These are phyloP conservation scores for Euphorbia peplus DNA, from an alignment of 345 rosid species.

Conservation along the genomic window DNA sequence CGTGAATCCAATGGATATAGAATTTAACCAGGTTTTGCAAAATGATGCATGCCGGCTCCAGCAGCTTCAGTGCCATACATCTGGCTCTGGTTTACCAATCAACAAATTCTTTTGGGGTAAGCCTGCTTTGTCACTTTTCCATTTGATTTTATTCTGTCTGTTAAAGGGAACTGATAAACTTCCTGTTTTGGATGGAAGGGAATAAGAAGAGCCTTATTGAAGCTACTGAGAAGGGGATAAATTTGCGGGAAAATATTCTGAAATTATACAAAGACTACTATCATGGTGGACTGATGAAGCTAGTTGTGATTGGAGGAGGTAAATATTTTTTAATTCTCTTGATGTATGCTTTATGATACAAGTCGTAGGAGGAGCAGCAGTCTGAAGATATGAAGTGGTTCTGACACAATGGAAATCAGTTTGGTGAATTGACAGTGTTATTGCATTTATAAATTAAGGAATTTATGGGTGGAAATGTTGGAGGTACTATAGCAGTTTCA, in stretches of 20 bases:
- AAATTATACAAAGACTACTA: slow-evolving; percentile 65
- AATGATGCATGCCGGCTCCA: slow-evolving; percentile 90
- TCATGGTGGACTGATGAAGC: slow-evolving; percentile 90
- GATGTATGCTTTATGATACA: slow-evolving; percentile 3
- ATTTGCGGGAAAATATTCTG: slow-evolving; percentile 69
- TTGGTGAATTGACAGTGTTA: slow-evolving; percentile 1
- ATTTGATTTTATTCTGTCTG: slow-evolving; percentile 19
- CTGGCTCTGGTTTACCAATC: slow-evolving; percentile 63
- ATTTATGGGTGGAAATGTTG: slow-evolving; percentile 3
- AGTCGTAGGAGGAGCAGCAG: slow-evolving; percentile 2
- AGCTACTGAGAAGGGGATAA: slow-evolving; percentile 81
- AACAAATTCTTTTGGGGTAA: slow-evolving; percentile 90
- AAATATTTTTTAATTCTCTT: slow-evolving; percentile 21
- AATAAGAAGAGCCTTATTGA: slow-evolving; percentile 87
- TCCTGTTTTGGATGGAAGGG: slow-evolving; percentile 48
- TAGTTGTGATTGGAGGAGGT: slow-evolving; percentile 99
- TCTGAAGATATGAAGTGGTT: slow-evolving; percentile 8
- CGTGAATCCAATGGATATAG: slow-evolving; percentile 40
- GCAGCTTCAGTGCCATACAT: slow-evolving; percentile 89
- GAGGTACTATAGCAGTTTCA: neutral
- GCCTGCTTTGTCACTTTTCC: slow-evolving; percentile 28
- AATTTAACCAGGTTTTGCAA: slow-evolving; percentile 94
- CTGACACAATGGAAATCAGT: neutral
- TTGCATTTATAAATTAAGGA: neutral
- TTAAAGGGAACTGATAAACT: slow-evolving; percentile 11